These are phyloP conservation scores for Alternaria brassicicola DNA, from an alignment of 2,329 filamentous ascomycete genomes.

Conservation along the genomic window DNA sequence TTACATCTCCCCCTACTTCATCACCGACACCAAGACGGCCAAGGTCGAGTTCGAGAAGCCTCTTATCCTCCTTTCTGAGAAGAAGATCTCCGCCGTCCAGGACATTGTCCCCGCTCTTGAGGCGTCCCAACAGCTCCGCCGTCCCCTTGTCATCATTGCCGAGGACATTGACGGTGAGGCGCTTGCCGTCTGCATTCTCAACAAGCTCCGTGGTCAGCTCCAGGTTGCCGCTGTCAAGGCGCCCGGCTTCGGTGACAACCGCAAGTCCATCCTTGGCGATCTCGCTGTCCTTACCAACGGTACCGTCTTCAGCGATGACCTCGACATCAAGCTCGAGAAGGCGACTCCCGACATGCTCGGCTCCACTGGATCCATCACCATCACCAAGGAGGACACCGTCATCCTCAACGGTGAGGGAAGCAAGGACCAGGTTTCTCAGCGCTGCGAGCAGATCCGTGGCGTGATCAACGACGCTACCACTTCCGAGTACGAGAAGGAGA, in stretches of 20 bases:
- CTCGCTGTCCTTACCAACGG: constrained; percentile 94
- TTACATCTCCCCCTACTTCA: constrained; percentile 99
- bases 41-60: constrained; percentile 99
- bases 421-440: constrained; percentile 92
- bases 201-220: constrained; percentile 99
- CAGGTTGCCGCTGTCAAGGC: constrained; percentile 99
- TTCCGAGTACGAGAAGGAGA: constrained; percentile 99
- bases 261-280: constrained; percentile 98
- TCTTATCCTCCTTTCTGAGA: constrained; percentile 96
- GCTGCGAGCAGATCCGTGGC: constrained; percentile 98
- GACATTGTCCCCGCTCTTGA: constrained; percentile 98
- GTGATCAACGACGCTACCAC: constrained; percentile 93
- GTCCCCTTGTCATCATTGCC: constrained; percentile 96
- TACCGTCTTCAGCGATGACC: constrained; percentile 97
- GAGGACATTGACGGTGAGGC: constrained; percentile 99
- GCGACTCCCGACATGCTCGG: constrained; percentile 94
- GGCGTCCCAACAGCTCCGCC: constrained; percentile 92
- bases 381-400: constrained; percentile 99
- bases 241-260: constrained; percentile 98
- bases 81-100: constrained; percentile 99
- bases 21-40: constrained; percentile 97
- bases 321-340: constrained; percentile 99
- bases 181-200: constrained; percentile 97
- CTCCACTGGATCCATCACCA: constrained; percentile 96
- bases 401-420: constrained; percentile 94